phyloP scores from a whole-genome alignment of 169 alveolate genomes.

The Cryptosporidium canis region DNA sequence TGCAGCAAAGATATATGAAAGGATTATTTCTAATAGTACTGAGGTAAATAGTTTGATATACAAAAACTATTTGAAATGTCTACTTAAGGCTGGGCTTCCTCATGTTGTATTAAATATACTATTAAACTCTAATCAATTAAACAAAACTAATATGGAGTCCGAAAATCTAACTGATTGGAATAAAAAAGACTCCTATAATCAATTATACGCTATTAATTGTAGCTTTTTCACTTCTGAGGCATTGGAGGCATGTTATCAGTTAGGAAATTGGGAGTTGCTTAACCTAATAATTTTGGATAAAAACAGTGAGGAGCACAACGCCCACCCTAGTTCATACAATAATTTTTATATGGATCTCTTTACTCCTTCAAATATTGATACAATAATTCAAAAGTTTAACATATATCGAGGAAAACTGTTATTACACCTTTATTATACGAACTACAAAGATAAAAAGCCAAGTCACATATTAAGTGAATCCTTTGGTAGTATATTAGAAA shows the following conservation, averaged over 20 bases:
- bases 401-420: slow-evolving; percentile 40
- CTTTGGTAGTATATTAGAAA: slow-evolving; percentile 19
- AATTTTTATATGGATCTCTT: slow-evolving; percentile 31
- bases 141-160: background rate
- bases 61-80: slow-evolving; percentile 38
- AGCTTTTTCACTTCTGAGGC: slow-evolving; percentile 47
- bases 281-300: slow-evolving; percentile 13
- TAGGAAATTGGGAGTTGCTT: slow-evolving; percentile 47
- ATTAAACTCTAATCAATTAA: background rate
- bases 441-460: background rate
- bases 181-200: background rate
- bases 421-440: slow-evolving; percentile 24
- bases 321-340: background rate
- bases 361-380: slow-evolving; percentile 53
- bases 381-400: slow-evolving; percentile 38
- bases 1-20: slow-evolving; percentile 53
- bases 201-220: background rate
- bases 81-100: slow-evolving; percentile 58
- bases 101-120: slow-evolving; percentile 27
- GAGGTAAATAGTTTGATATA: background rate
- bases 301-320: background rate
- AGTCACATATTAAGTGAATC: slow-evolving; percentile 13
- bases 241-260: slow-evolving; percentile 45
- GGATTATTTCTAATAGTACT: slow-evolving; percentile 17
- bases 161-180: background rate